Conservation (phyloP, 306 rosid genomes). For the Rubus parviflorus region DNA sequence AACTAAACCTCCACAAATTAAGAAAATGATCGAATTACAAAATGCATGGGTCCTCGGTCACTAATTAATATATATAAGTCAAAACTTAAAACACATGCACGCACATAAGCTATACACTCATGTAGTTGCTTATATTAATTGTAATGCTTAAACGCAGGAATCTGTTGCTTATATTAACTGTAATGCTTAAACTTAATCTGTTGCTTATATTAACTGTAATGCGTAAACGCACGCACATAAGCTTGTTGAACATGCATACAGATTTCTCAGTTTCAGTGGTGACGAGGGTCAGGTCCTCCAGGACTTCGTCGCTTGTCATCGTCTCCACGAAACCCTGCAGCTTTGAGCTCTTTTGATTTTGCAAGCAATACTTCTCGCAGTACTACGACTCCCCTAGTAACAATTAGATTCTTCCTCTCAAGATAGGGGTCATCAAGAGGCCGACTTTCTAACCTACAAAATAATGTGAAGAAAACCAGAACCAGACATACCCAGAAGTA, state of each 20-base stretch:
- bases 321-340: background rate
- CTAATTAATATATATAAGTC: no score
- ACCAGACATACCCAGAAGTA: background rate
- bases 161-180: no score
- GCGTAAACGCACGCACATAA: no score
- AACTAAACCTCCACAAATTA: no score
- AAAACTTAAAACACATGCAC: no score
- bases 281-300: slow-evolving; percentile 40
- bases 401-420: background rate
- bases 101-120: no score
- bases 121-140: no score
- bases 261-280: slow-evolving; percentile 16
- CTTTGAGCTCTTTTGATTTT: slow-evolving; percentile 14
- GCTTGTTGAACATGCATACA: background rate
- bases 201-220: background rate
- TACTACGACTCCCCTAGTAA: slow-evolving; percentile 9
- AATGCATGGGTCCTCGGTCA: no score
- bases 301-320: slow-evolving; percentile 26
- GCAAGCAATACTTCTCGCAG: slow-evolving; percentile 11
- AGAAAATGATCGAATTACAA: no score
- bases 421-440: background rate
- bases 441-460: slow-evolving; percentile 8
- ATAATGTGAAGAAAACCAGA: background rate
- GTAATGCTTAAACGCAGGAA: no score
- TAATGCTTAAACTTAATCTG: no score